Evolutionary conservation across 2,329 filamentous ascomycete genomes (phyloP).

Genomic region (Penicillium thymicola): DNA sequence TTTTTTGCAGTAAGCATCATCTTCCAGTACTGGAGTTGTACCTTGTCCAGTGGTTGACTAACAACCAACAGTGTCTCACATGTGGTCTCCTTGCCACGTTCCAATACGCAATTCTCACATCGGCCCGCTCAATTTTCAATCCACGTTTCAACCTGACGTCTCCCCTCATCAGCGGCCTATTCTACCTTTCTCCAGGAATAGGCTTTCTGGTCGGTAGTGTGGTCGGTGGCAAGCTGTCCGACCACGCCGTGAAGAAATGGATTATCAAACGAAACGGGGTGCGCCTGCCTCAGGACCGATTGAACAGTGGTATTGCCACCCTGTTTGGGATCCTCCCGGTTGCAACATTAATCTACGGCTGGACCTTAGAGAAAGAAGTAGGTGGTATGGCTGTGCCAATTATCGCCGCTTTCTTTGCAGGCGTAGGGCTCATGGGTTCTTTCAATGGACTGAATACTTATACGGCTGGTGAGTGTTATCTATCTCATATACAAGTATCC

Average conservation of each 20-base stretch:
- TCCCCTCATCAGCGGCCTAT: constrained; percentile 65
- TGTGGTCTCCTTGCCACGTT: constrained; percentile 62
- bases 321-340: constrained; percentile 57
- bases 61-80: constrained; percentile 28
- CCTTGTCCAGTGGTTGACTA: not conserved
- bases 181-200: constrained; percentile 70
- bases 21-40: not conserved
- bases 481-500: not conserved
- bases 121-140: constrained; percentile 69
- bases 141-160: constrained; percentile 66
- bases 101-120: constrained; percentile 66
- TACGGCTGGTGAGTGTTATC: constrained; percentile 27
- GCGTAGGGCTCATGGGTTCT: constrained; percentile 68
- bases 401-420: constrained; percentile 69
- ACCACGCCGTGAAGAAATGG: constrained; percentile 62
- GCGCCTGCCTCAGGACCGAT: constrained; percentile 65
- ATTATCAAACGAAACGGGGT: constrained; percentile 56
- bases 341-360: constrained; percentile 66
- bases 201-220: constrained; percentile 69
- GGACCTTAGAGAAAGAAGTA: constrained; percentile 54
- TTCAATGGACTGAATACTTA: constrained; percentile 76
- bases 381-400: constrained; percentile 60
- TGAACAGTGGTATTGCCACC: constrained; percentile 58
- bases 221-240: constrained; percentile 66
- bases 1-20: constrained; percentile 49